phyloP scores from a whole-genome alignment of 2,329 filamentous ascomycete species.

The Clathrospora elynae region DNA sequence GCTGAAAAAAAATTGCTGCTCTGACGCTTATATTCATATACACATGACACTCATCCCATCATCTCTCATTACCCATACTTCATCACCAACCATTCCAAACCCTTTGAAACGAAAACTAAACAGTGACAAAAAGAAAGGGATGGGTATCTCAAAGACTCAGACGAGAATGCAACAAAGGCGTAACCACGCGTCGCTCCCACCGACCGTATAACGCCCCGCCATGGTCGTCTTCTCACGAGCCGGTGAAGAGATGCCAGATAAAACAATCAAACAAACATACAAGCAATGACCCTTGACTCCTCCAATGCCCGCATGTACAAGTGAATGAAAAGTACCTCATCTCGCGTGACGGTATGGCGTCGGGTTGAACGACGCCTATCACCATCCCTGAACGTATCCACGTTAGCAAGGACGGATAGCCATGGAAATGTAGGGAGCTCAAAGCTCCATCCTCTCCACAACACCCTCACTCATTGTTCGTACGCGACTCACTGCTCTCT shows the following conservation, averaged over 20 bases:
- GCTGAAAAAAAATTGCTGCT: too few relatives aligned
- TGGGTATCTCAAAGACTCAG: slow-evolving; percentile 30
- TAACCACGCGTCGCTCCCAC: slow-evolving; percentile 29
- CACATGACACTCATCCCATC: too few relatives aligned
- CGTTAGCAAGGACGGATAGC: neutral
- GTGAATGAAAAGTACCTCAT: neutral
- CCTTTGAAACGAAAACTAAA: slow-evolving; percentile 5
- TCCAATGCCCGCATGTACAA: slow-evolving; percentile 3
- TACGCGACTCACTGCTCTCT: slow-evolving; percentile 51
- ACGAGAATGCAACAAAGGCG: slow-evolving; percentile 21
- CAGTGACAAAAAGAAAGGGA: slow-evolving; percentile 7
- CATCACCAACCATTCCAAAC: too few relatives aligned
- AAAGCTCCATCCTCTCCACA: slow-evolving; percentile 60
- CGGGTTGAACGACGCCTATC: slow-evolving; percentile 7
- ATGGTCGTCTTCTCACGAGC: slow-evolving; percentile 28
- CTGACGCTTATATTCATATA: too few relatives aligned
- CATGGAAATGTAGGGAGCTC: slow-evolving; percentile 1
- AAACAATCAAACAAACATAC: neutral
- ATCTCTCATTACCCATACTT: too few relatives aligned
- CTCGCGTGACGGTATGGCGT: neutral
- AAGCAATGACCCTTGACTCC: slow-evolving; percentile 1
- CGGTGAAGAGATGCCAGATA: slow-evolving; percentile 15
- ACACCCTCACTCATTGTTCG: slow-evolving; percentile 61
- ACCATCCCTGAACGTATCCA: too few relatives aligned
- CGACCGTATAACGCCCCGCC: slow-evolving; percentile 29